Conservation (phyloP, 257 asterid species). For the Forsythia suspensa region DNA sequence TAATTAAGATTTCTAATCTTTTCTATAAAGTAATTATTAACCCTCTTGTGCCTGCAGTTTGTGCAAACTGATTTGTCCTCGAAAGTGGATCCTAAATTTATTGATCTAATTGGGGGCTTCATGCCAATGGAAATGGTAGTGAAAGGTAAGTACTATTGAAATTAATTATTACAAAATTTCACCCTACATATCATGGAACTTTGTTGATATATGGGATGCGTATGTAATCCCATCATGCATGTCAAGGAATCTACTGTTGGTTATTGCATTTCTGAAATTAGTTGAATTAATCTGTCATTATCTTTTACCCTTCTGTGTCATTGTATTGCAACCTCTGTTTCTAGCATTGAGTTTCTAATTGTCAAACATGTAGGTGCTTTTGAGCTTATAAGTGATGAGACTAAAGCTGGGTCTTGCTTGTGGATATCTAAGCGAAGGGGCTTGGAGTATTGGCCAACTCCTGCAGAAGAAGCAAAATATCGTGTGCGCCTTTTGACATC, state of each 20-base stretch:
- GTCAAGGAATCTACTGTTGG: background rate
- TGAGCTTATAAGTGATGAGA: conserved; percentile 82
- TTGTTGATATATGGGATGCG: background rate
- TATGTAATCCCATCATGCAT: background rate
- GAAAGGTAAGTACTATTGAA: conserved; percentile 49
- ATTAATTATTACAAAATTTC: background rate
- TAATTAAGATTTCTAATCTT: background rate
- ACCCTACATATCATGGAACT: background rate
- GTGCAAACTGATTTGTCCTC: conserved; percentile 74
- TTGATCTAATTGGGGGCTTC: conserved; percentile 64
- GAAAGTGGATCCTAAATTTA: conserved; percentile 40
- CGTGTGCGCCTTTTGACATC: conserved; percentile 33
- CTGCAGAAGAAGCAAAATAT: conserved; percentile 80
- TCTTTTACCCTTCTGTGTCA: background rate
- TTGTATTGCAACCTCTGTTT: background rate
- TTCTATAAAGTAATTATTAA: conserved; percentile 14
- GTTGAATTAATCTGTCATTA: background rate
- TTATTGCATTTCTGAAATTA: background rate
- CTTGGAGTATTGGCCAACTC: conserved; percentile 91
- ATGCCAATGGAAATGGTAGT: conserved; percentile 81
- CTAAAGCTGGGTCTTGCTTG: conserved; percentile 88
- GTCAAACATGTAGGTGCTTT: conserved; percentile 60
- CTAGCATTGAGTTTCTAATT: conserved; percentile 24
- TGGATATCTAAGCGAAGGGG: conserved; percentile 93
- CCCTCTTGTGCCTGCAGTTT: conserved; percentile 51